Percentiles rank a stretch among this genome's conserved stretches.
Conservation (phyloP, 768 basidiomycete genomes). For the Phlebiopsis flavidoalba region DNA sequence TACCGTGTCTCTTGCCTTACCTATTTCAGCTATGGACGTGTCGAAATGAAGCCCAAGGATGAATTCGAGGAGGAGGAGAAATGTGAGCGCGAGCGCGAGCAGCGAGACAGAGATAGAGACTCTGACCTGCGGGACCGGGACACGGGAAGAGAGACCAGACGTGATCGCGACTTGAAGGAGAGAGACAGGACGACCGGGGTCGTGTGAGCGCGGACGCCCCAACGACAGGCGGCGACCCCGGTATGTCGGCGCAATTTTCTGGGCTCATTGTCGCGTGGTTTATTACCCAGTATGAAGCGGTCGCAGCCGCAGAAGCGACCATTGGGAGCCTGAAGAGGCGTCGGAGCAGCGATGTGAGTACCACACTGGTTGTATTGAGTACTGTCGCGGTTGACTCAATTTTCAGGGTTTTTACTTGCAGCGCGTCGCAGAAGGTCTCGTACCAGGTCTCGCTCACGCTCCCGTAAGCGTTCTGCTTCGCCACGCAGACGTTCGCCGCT, state of each 20-base stretch:
- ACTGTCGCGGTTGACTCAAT: constrained; percentile 6
- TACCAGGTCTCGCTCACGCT: constrained; percentile 61
- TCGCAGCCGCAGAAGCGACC: constrained; percentile 45
- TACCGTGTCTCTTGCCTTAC: background rate
- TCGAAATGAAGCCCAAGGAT: constrained; percentile 79
- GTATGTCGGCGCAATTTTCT: constrained; percentile 29
- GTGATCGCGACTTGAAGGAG: constrained; percentile 28
- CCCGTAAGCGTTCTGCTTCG: constrained; percentile 63
- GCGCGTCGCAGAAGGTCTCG: constrained; percentile 72
- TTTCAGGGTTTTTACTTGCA: constrained; percentile 24
- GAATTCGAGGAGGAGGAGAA: constrained; percentile 67
- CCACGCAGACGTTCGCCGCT: constrained; percentile 60
- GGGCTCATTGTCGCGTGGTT: background rate
- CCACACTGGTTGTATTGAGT: constrained; percentile 1
- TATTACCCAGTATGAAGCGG: background rate
- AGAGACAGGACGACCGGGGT: constrained; percentile 33
- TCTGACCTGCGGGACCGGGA: constrained; percentile 44
- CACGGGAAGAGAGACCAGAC: constrained; percentile 28
- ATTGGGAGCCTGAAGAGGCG: constrained; percentile 84
- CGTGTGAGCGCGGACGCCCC: constrained; percentile 41
- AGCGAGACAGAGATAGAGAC: constrained; percentile 37
- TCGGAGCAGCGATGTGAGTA: constrained; percentile 65
- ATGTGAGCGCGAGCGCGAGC: constrained; percentile 37
- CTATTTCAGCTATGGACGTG: constrained; percentile 53
- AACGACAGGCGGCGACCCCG: constrained; percentile 52